These are phyloP conservation scores for Agapanthus africanus DNA, from an alignment of 106 monocot genomes.

Conservation along the genomic window DNA sequence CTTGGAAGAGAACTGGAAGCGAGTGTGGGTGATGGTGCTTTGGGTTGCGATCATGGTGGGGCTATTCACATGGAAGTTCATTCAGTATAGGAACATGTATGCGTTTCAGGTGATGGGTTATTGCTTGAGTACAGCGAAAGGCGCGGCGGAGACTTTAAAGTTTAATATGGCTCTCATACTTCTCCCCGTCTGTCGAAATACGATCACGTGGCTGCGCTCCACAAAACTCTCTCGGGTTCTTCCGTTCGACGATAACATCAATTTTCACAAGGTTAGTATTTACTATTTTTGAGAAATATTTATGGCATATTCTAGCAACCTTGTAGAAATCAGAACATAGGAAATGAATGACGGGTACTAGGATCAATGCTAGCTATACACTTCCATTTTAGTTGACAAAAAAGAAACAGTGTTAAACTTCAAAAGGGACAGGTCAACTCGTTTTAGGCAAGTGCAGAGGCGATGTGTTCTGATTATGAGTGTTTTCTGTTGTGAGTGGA, in stretches of 20 bases:
- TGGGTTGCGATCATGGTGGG: conserved; percentile 59
- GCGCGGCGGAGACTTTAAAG: conserved; percentile 93
- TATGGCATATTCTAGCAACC: background rate
- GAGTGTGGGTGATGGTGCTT: conserved; percentile 61
- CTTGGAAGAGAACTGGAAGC: conserved; percentile 80
- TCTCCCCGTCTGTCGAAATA: conserved; percentile 84
- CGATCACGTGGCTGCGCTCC: conserved; percentile 75
- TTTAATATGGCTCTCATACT: conserved; percentile 88
- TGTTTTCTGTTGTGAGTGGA: background rate
- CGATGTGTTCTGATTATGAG: background rate
- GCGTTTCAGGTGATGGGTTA: conserved; percentile 89
- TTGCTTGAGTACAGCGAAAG: conserved; percentile 80
- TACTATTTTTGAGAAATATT: background rate
- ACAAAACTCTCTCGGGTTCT: conserved; percentile 38
- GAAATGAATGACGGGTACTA: too few species aligned
- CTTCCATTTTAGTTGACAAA: too few species aligned
- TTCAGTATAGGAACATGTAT: conserved; percentile 61
- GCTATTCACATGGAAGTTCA: conserved; percentile 83
- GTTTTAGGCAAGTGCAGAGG: too few species aligned
- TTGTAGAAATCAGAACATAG: too few species aligned
- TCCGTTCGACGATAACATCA: conserved; percentile 92
- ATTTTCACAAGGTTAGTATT: conserved; percentile 81
- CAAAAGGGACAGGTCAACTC: too few species aligned
- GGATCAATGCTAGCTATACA: too few species aligned
- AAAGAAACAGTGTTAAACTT: too few species aligned